Evolutionary conservation across 257 asterid genomes (phyloP), one percentile per base, ranked within the genome.

Genomic region (Parsonsia alboflavescens): DNA sequence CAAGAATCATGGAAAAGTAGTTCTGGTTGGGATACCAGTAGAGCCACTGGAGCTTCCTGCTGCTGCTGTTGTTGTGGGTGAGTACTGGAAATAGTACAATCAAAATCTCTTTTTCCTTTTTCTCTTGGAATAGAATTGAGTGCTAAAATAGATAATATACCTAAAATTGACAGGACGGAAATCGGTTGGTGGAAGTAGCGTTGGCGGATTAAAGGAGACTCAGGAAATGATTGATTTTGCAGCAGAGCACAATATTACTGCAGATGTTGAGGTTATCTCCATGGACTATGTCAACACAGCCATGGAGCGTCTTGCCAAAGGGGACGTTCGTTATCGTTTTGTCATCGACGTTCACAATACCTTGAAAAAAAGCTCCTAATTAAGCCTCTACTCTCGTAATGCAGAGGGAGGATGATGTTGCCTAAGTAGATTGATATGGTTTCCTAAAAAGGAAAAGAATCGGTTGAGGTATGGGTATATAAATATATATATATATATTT

Each of bases 221-320:
- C 88, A 84, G n/a, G 88, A 81, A 21, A 79, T 79, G 84, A 12
- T 84, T 48, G 84, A 81, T 30, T 64, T 85, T 54, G 80, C 86
- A 10, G 85, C 85, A 19, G 36, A 85, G 73, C 85, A 82, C 77
- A 80, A 78, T 13, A 84, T 71, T 5, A 50, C 76, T 3, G 69
- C 88, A 1, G 87, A 86, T 15, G 80, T 84, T 11, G 90, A 86
- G 81, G 33, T 84, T 33, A 81, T 86, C 24, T 75, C 84, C 0
- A 78, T 86, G 50, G 88, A 84, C 28, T 81, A 86, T 44, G 76
- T 84, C 68, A 86, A 86, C 78, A 82, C 80, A 0, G 90, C 88
- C 0, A 78, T 86, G 83, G 85, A 80, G 21, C 88, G 90, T 13
- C 83, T 86, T 5, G 74, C 39, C 21, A 86, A 80, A 71, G 81